These are phyloP conservation scores for Aspergillus aculeatus DNA, from an alignment of 2,329 filamentous ascomycete genomes.

Conservation along the genomic window DNA sequence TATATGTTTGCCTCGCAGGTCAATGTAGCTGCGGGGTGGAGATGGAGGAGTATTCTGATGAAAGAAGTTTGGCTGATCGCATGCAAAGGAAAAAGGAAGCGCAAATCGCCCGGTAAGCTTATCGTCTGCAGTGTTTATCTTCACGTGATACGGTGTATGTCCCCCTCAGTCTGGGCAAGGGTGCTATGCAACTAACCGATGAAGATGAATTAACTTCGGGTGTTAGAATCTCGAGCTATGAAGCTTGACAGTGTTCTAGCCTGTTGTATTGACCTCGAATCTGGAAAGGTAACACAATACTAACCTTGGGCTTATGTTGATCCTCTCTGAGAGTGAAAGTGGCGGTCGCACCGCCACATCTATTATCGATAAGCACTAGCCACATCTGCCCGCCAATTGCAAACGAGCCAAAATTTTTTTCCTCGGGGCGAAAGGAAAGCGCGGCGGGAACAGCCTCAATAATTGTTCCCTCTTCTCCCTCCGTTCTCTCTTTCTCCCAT, in stretches of 20 bases:
- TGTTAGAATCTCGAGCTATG: too few relatives aligned
- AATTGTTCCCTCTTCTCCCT: slow-evolving; percentile 18
- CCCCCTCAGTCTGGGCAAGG: not conserved
- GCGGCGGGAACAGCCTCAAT: slow-evolving; percentile 10
- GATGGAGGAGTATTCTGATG: not conserved
- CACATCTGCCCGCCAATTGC: slow-evolving; percentile 27
- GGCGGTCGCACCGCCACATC: slow-evolving; percentile 29
- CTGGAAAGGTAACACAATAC: not conserved
- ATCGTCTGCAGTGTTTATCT: slow-evolving; percentile 22
- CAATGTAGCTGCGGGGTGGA: not conserved
- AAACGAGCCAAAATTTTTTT: slow-evolving; percentile 37
- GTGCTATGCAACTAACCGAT: not conserved
- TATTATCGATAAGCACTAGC: slow-evolving; percentile 38
- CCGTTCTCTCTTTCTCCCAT: slow-evolving; percentile 15
- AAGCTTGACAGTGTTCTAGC: not conserved
- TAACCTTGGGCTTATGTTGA: not conserved
- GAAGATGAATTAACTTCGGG: too few relatives aligned
- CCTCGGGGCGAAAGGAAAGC: slow-evolving; percentile 15
- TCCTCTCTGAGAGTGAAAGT: not conserved
- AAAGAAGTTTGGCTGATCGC: not conserved
- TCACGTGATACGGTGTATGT: slow-evolving; percentile 24
- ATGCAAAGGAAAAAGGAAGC: slow-evolving; percentile 9
- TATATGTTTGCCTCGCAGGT: not conserved
- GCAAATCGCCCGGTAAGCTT: slow-evolving; percentile 8
- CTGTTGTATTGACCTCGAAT: not conserved